phyloP scores from a whole-genome alignment of 2,329 filamentous ascomycete genomes.

The Aspergillus sojae region DNA sequence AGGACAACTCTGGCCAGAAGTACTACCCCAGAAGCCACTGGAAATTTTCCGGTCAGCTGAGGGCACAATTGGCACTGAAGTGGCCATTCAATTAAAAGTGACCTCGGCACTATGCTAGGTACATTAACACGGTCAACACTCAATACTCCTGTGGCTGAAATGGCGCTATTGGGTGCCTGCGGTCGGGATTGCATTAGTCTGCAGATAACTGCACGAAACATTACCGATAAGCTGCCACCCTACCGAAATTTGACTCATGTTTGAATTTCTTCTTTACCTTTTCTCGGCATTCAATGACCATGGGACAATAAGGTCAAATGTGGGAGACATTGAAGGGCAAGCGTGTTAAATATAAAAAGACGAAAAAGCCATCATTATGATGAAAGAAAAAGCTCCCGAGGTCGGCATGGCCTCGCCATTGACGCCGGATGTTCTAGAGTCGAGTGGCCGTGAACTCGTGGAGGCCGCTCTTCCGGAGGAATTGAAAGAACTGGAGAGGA shows the following conservation, averaged over 20 bases:
- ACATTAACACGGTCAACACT: neutral
- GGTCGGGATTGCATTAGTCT: neutral
- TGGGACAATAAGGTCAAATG: neutral
- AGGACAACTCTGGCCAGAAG: neutral
- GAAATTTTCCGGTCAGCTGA: neutral
- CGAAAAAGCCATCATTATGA: neutral
- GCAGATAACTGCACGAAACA: neutral
- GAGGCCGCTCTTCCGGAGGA: constrained; percentile 20
- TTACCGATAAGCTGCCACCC: neutral
- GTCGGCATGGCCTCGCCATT: neutral
- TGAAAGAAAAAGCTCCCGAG: neutral
- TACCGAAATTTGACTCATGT: neutral
- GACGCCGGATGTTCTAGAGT: neutral
- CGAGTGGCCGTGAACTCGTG: constrained; percentile 7
- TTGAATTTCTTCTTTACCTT: neutral
- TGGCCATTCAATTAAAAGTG: neutral
- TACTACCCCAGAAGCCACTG: neutral
- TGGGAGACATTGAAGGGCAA: neutral
- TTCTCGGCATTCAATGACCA: neutral
- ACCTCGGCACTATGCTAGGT: neutral
- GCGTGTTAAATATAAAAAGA: neutral
- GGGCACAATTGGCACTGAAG: neutral
- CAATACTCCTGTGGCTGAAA: neutral
- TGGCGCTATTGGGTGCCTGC: neutral
- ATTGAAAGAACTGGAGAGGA: constrained; percentile 42